Evolutionary conservation across 345 rosid species (phyloP), one percentile per base, ranked within the genome.

Genomic region (Ceriops zippeliana): DNA sequence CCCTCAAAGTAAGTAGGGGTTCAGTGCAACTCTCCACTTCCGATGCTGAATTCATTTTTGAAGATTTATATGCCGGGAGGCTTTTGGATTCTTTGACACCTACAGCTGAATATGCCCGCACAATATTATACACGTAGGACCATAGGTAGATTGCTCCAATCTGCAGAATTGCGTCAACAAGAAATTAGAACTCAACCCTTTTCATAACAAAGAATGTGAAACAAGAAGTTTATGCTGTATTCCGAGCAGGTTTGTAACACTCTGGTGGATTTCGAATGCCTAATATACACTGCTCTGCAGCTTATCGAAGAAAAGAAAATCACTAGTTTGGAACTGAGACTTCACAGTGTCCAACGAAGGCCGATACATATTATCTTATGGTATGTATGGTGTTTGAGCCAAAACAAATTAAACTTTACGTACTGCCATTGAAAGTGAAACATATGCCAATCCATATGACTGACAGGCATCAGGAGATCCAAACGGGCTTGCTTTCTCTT

Each of bases 361-460:
- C 32, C 4, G 61, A 15, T 11, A 27, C 34, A 27, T 27, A 16
- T 21, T 15, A 27, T 27, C 61, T 27, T 27, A 22, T 42, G 49
- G 49, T 2, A 38, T 38, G 2, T 38, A 38, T 15, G 4, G 49
- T 13, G 17, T 42, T 42, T 13, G 49, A 42, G 49, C 16, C 49
- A 13, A 4, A 42, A 42, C 49, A 42, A 42, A 42, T 42, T 15
- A 15, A 42, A 42, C 5, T 42, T 17, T 2, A 58, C 79, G 34
- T 87, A 89, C 92, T 56, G 92, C 87, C 88, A 89, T 84, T 15
- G 96, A 89, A 35, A 89, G 83, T 58, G 96, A 87, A 32, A 71
- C 76, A 69, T 87, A 89, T 38, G 84, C 86, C 73, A 84, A 28
- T 26, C 90, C 92, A 62, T 61, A 62, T 22, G 80, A 57, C 49